These are phyloP conservation scores for Boletus edulis DNA, from an alignment of 768 basidiomycete species.

Conservation along the genomic window DNA sequence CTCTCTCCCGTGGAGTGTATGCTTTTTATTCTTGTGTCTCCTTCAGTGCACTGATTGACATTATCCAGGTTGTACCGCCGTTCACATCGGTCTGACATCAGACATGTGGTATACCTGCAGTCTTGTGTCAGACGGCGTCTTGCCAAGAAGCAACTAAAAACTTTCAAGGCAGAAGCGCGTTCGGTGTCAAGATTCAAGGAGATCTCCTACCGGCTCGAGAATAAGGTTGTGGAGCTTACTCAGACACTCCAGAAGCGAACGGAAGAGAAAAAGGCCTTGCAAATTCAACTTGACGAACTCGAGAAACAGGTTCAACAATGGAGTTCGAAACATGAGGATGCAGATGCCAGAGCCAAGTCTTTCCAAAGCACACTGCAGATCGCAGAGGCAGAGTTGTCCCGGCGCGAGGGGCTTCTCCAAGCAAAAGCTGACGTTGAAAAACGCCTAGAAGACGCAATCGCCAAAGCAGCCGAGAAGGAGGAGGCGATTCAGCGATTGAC, in stretches of 20 bases:
- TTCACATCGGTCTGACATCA: conserved; percentile 56
- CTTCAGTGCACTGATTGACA: conserved; percentile 2
- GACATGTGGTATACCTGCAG: conserved; percentile 80
- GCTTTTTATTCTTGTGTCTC: conserved; percentile 35
- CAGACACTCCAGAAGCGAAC: conserved; percentile 89
- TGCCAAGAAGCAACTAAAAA: conserved; percentile 82
- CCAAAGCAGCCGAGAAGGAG: conserved; percentile 80
- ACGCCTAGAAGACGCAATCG: conserved; percentile 72
- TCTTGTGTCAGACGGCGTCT: conserved; percentile 88
- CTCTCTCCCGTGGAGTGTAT: conserved; percentile 85
- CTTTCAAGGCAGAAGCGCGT: conserved; percentile 85
- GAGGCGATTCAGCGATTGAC: conserved; percentile 77
- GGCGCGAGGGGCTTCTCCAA: conserved; percentile 69
- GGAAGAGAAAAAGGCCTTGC: conserved; percentile 86
- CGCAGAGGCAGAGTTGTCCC: conserved; percentile 67
- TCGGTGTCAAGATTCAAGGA: conserved; percentile 99
- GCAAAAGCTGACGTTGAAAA: conserved; percentile 80
- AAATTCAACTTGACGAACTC: conserved; percentile 68
- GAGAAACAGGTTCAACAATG: conserved; percentile 87
- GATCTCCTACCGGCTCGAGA: conserved; percentile 95
- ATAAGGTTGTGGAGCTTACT: conserved; percentile 98
- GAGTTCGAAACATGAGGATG: conserved; percentile 85
- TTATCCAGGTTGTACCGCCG: conserved; percentile 51
- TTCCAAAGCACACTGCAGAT: conserved; percentile 66
- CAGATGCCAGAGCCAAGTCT: conserved; percentile 69